A percentile compares a stretch with the other conserved stretches of the same genome.
These are phyloP conservation scores for Potentilla sterilis DNA, from an alignment of 306 rosid genomes.

Conservation along the genomic window DNA sequence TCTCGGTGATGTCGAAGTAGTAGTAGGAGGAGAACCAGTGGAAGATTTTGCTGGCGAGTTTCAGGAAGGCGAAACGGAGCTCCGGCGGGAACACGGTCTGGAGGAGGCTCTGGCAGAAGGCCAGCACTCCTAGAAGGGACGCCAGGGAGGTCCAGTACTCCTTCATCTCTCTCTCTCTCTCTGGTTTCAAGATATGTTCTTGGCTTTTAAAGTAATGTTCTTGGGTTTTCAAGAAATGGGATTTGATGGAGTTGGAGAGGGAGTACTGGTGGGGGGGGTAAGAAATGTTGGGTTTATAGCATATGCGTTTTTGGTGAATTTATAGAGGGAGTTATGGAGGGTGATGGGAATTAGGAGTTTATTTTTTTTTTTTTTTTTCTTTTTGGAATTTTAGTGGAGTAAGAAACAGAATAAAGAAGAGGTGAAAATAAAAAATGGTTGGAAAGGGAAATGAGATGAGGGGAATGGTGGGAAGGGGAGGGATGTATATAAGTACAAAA, in stretches of 20 bases:
- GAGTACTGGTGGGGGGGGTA: neutral
- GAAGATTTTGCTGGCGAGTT: constrained; percentile 51
- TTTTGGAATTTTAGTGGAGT: constrained; percentile 12
- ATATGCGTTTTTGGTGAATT: constrained; percentile 26
- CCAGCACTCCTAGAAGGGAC: constrained; percentile 75
- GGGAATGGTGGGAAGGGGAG: constrained; percentile 27
- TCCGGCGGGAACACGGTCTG: constrained; percentile 88
- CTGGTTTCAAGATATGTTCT: too few relatives aligned
- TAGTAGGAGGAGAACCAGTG: constrained; percentile 75
- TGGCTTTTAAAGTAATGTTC: too few relatives aligned
- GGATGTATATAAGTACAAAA: constrained; percentile 44
- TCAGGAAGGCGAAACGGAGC: constrained; percentile 64
- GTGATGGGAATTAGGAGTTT: neutral
- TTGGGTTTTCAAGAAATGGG: neutral
- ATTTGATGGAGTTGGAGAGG: neutral
- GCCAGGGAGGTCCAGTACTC: constrained; percentile 89
- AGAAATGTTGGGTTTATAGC: constrained; percentile 14
- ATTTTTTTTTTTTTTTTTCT: neutral
- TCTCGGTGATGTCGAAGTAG: constrained; percentile 91
- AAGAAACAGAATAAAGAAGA: constrained; percentile 18
- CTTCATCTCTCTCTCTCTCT: constrained; percentile 39
- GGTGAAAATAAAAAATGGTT: neutral
- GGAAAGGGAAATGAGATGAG: constrained; percentile 18
- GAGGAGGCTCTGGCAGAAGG: constrained; percentile 78
- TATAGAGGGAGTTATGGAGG: constrained; percentile 31